phyloP scores from a whole-genome alignment of 2,329 filamentous ascomycete genomes.

The Pseudogymnoascus sp. region DNA sequence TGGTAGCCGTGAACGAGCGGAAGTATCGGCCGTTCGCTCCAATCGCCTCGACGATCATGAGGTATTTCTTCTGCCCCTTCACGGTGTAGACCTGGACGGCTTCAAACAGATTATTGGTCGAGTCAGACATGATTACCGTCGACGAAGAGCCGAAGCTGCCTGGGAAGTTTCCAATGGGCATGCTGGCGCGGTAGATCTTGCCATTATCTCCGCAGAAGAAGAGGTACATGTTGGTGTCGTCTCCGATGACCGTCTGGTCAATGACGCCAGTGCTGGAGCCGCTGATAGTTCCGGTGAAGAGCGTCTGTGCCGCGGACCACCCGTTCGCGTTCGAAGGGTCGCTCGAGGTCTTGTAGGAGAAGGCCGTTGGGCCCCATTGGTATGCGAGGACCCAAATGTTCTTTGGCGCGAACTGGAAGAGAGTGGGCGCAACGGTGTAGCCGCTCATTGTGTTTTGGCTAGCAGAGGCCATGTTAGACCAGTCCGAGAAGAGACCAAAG shows the following conservation, averaged over 20 bases:
- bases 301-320: slow-evolving; percentile 46
- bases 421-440: slow-evolving; percentile 48
- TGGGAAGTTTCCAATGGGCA: slow-evolving; percentile 56
- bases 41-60: slow-evolving; percentile 61
- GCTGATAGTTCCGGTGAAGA: slow-evolving; percentile 49
- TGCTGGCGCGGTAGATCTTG: slow-evolving; percentile 55
- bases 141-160: slow-evolving; percentile 47
- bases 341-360: slow-evolving; percentile 52
- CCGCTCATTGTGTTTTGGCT: slow-evolving; percentile 44
- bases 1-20: slow-evolving; percentile 56
- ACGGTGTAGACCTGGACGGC: slow-evolving; percentile 60
- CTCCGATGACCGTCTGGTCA: slow-evolving; percentile 57
- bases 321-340: slow-evolving; percentile 50
- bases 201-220: slow-evolving; percentile 64
- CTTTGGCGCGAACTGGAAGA: slow-evolving; percentile 58
- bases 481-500: slow-evolving; percentile 49
- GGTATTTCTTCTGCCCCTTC: slow-evolving; percentile 45
- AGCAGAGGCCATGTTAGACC: slow-evolving; percentile 42
- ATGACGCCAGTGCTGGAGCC: slow-evolving; percentile 47
- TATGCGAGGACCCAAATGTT: slow-evolving; percentile 54
- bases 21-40: slow-evolving; percentile 54
- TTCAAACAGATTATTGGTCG: slow-evolving; percentile 53
- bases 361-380: slow-evolving; percentile 54
- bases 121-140: slow-evolving; percentile 45
- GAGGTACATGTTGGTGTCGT: slow-evolving; percentile 54